A percentile compares a stretch with the other conserved stretches of the same genome.
These are phyloP conservation scores for Komagataea norvegica DNA, from an alignment of 1,139 yeast genomes.

Conservation along the genomic window DNA sequence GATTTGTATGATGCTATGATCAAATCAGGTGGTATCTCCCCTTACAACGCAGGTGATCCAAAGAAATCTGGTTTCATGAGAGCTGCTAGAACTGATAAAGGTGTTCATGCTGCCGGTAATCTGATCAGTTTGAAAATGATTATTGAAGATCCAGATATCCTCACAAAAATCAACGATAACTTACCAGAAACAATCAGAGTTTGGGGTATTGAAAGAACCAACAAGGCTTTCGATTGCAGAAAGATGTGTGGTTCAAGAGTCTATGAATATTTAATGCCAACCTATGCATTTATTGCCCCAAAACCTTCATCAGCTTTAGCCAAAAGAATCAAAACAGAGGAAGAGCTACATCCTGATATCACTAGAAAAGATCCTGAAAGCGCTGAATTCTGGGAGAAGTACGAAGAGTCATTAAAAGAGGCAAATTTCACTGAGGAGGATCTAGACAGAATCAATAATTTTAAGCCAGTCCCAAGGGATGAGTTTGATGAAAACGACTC, in stretches of 20 bases:
- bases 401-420: conserved; percentile 40
- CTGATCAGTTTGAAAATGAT: conserved; percentile 84
- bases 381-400: conserved; percentile 62
- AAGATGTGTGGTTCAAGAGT: conserved; percentile 92
- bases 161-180: conserved; percentile 62
- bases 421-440: conserved; percentile 49
- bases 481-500: conserved; percentile 33
- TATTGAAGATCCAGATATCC: conserved; percentile 78
- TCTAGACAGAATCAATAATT: conserved; percentile 31
- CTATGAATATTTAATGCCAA: conserved; percentile 90
- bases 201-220: conserved; percentile 91
- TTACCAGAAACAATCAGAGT: conserved; percentile 84
- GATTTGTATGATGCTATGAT: conserved; percentile 83
- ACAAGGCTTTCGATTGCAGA: conserved; percentile 90
- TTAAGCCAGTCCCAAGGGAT: conserved; percentile 31
- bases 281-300: conserved; percentile 87
- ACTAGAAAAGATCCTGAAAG: conserved; percentile 66
- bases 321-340: conserved; percentile 52
- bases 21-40: conserved; percentile 85
- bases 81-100: conserved; percentile 97
- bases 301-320: conserved; percentile 67
- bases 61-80: conserved; percentile 90
- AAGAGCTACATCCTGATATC: conserved; percentile 51
- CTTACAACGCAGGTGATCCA: conserved; percentile 84
- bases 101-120: conserved; percentile 98